Percentiles rank a stretch among this genome's conserved stretches.
phyloP scores from a whole-genome alignment of 2,329 filamentous ascomycete genomes.

The Dendryphion nanum region DNA sequence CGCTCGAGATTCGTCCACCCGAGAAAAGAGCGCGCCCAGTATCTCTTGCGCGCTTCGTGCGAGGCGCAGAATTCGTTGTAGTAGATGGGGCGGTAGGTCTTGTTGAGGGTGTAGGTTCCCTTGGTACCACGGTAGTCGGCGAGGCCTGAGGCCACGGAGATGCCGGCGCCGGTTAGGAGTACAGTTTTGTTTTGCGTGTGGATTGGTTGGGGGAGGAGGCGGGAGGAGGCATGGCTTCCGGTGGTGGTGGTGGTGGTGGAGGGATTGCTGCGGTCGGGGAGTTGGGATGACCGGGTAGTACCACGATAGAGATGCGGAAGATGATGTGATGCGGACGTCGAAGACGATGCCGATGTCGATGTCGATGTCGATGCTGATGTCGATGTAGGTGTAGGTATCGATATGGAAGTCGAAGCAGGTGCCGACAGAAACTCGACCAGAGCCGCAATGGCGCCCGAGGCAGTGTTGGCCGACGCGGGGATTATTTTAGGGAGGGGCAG shows the following conservation, averaged over 20 bases:
- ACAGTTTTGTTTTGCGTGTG: constrained; percentile 55
- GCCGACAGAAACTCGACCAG: constrained; percentile 73
- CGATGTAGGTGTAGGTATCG: no score
- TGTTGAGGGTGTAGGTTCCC: constrained; percentile 91
- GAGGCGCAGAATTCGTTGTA: constrained; percentile 81
- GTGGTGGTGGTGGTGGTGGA: background rate
- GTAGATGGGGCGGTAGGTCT: constrained; percentile 87
- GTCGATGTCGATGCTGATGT: constrained; percentile 40
- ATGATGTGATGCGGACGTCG: constrained; percentile 25
- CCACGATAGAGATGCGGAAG: background rate
- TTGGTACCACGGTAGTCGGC: constrained; percentile 88
- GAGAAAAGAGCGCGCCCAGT: constrained; percentile 93
- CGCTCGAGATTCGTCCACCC: constrained; percentile 83
- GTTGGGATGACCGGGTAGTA: background rate
- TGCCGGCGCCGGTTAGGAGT: constrained; percentile 78
- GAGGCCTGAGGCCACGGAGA: constrained; percentile 89
- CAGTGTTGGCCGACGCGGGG: constrained; percentile 67
- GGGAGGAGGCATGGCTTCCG: no score
- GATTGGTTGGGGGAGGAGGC: background rate
- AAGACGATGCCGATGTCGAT: constrained; percentile 37
- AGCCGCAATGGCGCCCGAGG: constrained; percentile 72
- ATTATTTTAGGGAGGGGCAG: constrained; percentile 73
- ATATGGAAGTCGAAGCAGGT: constrained; percentile 26
- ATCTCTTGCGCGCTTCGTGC: constrained; percentile 85
- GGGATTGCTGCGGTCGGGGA: constrained; percentile 13